These are phyloP conservation scores for Trichophyton mentagrophytes DNA, from an alignment of 2,329 filamentous ascomycete species.

Conservation along the genomic window DNA sequence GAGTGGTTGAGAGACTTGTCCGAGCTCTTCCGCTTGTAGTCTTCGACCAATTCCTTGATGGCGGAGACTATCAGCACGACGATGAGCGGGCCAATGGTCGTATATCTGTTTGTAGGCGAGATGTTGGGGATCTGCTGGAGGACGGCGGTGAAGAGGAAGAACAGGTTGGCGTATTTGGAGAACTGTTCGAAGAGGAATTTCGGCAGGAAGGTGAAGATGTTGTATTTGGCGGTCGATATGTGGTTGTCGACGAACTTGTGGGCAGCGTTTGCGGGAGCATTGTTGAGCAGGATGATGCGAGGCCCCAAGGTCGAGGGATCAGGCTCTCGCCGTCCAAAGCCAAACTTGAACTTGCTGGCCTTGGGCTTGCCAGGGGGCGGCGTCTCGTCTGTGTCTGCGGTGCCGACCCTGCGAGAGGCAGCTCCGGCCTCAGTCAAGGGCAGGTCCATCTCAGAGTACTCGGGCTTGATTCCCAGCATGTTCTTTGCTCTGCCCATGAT, in stretches of 20 bases:
- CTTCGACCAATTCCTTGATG: conserved; percentile 85
- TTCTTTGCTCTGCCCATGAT: conserved; percentile 79
- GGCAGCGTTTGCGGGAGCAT: conserved; percentile 74
- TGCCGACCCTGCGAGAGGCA: conserved; percentile 35
- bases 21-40: conserved; percentile 76
- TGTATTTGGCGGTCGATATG: conserved; percentile 96
- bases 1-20: conserved; percentile 82
- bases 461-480: conserved; percentile 70
- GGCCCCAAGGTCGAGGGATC: conserved; percentile 88
- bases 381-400: conserved; percentile 30
- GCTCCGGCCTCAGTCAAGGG: conserved; percentile 70
- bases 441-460: conserved; percentile 96
- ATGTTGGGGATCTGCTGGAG: conserved; percentile 92
- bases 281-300: conserved; percentile 89
- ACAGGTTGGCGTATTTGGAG: conserved; percentile 97
- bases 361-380: conserved; percentile 31
- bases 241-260: conserved; percentile 96
- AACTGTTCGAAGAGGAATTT: conserved; percentile 98
- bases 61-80: conserved; percentile 91
- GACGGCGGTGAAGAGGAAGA: conserved; percentile 94
- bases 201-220: conserved; percentile 77
- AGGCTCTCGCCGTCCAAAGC: conserved; percentile 68
- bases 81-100: conserved; percentile 85
- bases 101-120: conserved; percentile 89
- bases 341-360: conserved; percentile 76